Base-by-base conservation (phyloP, 208 protist genomes). In the Phytomonas sp. region DNA sequence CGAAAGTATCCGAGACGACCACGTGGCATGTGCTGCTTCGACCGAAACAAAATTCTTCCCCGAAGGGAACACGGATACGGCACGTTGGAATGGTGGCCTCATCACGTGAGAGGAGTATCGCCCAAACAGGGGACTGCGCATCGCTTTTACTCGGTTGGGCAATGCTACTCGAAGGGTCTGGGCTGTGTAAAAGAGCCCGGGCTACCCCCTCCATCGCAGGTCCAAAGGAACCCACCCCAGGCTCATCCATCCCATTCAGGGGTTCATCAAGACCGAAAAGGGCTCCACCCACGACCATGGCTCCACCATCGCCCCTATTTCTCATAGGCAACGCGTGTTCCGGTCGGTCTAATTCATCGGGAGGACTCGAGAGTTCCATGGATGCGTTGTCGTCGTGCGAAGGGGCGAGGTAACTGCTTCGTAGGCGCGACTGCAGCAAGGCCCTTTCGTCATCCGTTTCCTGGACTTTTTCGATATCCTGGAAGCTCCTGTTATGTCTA, bases 1-100 rank as follows among this genome's bases (percentile, higher is more conserved):
- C 85, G 66, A 92, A 92, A 15, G 75, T 83, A 70, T 96, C 91
- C 0, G 72, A 67, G 2, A 88, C 77, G 11, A 79, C 85, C 8
- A 79, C 76, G 32, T 82, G 84, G 73, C 91, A 96, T 72, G 91
- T 91, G 68, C 85, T 92, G 69, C 91, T 96, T 33, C 91, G 83
- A 61, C 91, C 91, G 68, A 96, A 87, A 29, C 74, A 72, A 71
- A 94, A 96, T 26, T 77, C 73, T 51, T 84, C 80, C 37, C 79
- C 81, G 28, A 86, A 59, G 0, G 73, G 62, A 23, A 83, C 82
- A 61, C 75, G 73, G 59, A 96, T 85, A 63, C 70, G 77, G 34
- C 76, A 90, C 2, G 85, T 88, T n/a, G 87, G 75, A 62, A 96
- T 87, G 7, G 83, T 89, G 31, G 77, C 66, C 74, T 93, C 87